phyloP scores from a whole-genome alignment of 129 eudicot species.

The Dittrichia graveolens region DNA sequence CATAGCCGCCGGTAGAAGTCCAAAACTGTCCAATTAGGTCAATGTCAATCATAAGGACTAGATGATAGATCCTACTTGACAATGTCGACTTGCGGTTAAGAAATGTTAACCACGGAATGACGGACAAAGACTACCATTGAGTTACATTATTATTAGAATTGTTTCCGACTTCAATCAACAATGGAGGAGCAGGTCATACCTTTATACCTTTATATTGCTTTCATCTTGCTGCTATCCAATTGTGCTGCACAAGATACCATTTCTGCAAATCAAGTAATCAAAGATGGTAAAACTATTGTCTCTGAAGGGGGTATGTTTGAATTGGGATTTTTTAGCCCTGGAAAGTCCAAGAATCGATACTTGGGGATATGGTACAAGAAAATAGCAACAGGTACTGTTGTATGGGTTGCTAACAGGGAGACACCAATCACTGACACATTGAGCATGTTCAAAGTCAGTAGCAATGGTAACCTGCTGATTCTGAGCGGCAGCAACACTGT shows the following conservation, averaged over 20 bases:
- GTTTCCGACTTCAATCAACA: background rate
- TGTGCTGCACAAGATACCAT: constrained; percentile 16
- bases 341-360: constrained; percentile 18
- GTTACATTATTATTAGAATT: too few relatives aligned
- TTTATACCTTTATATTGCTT: background rate
- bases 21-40: too few relatives aligned
- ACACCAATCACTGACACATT: background rate
- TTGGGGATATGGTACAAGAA: constrained; percentile 35
- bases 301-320: background rate
- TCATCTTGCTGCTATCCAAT: background rate
- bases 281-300: constrained; percentile 25
- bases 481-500: background rate
- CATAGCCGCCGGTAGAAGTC: too few relatives aligned
- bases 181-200: background rate
- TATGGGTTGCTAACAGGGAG: constrained; percentile 31
- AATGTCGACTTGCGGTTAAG: too few relatives aligned
- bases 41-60: too few relatives aligned
- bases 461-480: constrained; percentile 13
- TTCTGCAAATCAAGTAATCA: background rate
- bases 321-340: constrained; percentile 31
- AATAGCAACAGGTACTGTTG: constrained; percentile 19
- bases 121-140: too few relatives aligned
- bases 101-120: too few relatives aligned
- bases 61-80: too few relatives aligned
- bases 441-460: background rate